Conservation (phyloP, 768 basidiomycete genomes). For the Xerocomellus intermedius region DNA sequence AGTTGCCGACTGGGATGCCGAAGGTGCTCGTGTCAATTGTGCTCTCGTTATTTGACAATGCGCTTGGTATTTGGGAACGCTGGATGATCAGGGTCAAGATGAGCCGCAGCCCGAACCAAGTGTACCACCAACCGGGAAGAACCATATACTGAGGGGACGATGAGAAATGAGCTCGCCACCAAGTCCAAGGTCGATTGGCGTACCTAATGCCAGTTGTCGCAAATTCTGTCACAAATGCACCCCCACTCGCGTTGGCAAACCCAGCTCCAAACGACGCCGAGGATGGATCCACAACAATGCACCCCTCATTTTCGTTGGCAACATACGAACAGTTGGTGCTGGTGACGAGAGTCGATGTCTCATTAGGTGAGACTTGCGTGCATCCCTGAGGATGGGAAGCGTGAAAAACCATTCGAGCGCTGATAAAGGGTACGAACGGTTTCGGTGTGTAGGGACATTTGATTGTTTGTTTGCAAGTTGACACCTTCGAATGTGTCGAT, state of each 20-base stretch:
- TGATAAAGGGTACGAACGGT: constrained; percentile 33
- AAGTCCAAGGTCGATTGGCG: constrained; percentile 21
- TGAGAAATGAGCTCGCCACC: neutral
- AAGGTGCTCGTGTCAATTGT: constrained; percentile 54
- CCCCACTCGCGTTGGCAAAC: constrained; percentile 67
- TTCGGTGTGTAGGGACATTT: constrained; percentile 74
- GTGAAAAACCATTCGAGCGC: neutral
- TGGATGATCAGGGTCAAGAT: constrained; percentile 8
- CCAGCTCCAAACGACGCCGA: constrained; percentile 59
- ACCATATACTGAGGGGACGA: constrained; percentile 26
- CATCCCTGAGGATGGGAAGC: constrained; percentile 41
- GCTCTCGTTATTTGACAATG: constrained; percentile 48
- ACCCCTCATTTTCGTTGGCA: constrained; percentile 62
- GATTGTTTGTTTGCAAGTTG: constrained; percentile 61
- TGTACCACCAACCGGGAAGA: constrained; percentile 25
- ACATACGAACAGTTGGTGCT: constrained; percentile 59
- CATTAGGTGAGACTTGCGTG: constrained; percentile 45
- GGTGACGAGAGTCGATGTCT: constrained; percentile 51
- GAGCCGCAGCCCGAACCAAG: neutral
- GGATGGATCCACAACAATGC: constrained; percentile 55
- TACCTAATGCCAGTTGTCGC: constrained; percentile 64
- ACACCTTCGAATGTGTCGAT: constrained; percentile 85
- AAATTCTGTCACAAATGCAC: constrained; percentile 74
- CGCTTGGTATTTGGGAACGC: constrained; percentile 44
- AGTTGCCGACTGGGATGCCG: constrained; percentile 70